phyloP scores from a whole-genome alignment of 2,329 filamentous ascomycete genomes.

The Colletotrichum theobromicola region DNA sequence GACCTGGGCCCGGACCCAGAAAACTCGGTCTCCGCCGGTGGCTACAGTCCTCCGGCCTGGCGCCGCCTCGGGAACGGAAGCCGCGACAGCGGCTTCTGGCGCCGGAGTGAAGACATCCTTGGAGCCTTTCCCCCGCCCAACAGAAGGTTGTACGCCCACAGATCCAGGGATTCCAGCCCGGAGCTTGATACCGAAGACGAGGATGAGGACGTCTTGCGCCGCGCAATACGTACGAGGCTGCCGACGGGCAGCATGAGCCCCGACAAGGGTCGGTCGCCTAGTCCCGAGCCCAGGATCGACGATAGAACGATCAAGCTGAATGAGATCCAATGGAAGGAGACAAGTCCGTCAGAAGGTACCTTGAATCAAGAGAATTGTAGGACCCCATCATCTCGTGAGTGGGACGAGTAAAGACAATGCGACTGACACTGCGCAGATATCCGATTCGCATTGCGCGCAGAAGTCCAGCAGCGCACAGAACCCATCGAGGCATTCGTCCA shows the following conservation, averaged over 20 bases:
- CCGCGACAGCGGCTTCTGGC: conserved; percentile 66
- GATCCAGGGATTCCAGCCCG: conserved; percentile 33
- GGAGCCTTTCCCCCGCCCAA: conserved; percentile 44
- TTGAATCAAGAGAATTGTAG: conserved; percentile 53
- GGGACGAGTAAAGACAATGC: not conserved
- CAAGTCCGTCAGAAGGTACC: conserved; percentile 28
- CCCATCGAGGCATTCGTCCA: conserved; percentile 77
- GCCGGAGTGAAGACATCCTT: conserved; percentile 55
- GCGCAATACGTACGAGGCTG: conserved; percentile 59
- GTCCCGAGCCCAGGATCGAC: conserved; percentile 50
- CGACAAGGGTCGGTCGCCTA: conserved; percentile 52
- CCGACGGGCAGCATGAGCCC: conserved; percentile 62
- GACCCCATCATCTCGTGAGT: conserved; percentile 28
- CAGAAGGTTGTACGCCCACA: not conserved
- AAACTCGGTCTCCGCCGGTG: conserved; percentile 55
- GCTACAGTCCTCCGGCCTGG: conserved; percentile 67
- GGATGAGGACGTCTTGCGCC: conserved; percentile 49
- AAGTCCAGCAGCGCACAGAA: conserved; percentile 86
- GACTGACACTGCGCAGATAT: conserved; percentile 65
- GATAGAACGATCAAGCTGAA: conserved; percentile 44
- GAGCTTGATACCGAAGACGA: conserved; percentile 39
- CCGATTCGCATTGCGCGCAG: conserved; percentile 84
- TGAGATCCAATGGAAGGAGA: conserved; percentile 31
- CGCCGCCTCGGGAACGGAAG: conserved; percentile 64
- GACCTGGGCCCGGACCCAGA: conserved; percentile 38